Percentiles rank a stretch among this genome's conserved stretches.
These are phyloP conservation scores for Populus simonii DNA, from an alignment of 345 rosid genomes.

Conservation along the genomic window DNA sequence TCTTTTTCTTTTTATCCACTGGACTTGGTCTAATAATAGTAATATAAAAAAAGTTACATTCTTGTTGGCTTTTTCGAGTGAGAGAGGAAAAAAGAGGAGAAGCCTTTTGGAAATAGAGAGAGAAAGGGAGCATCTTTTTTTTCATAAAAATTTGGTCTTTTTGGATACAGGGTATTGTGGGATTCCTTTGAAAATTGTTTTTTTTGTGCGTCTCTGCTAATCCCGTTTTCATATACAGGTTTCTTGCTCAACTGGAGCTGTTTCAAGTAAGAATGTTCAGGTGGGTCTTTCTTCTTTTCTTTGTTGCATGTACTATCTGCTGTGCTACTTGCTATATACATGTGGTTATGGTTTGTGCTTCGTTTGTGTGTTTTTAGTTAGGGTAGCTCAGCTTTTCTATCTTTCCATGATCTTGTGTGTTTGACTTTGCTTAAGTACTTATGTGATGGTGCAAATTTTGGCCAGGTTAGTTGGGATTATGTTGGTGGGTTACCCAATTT, in stretches of 20 bases:
- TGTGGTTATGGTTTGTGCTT: background rate
- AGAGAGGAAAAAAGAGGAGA: background rate
- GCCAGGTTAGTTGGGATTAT: background rate
- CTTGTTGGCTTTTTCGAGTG: conserved; percentile 2
- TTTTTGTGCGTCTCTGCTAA: background rate
- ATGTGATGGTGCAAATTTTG: background rate
- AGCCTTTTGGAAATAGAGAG: background rate
- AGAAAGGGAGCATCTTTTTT: background rate
- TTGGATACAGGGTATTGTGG: background rate
- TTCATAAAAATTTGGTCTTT: background rate
- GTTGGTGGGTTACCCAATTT: background rate
- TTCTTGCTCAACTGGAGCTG: conserved; percentile 4
- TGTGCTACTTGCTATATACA: background rate
- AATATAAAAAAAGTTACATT: conserved; percentile 12
- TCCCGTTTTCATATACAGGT: conserved; percentile 9
- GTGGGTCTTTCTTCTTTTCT: conserved; percentile 12
- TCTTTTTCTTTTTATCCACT: too few relatives aligned
- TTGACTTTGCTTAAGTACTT: conserved; percentile 13
- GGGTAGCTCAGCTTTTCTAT: background rate
- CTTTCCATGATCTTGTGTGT: background rate
- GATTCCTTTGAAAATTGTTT: background rate
- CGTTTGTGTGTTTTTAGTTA: background rate
- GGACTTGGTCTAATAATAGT: background rate
- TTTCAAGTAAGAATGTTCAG: conserved; percentile 13
- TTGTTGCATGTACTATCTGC: background rate